Conservation (phyloP, 148 eudicot genomes). For the Gaultheria prostrata region DNA sequence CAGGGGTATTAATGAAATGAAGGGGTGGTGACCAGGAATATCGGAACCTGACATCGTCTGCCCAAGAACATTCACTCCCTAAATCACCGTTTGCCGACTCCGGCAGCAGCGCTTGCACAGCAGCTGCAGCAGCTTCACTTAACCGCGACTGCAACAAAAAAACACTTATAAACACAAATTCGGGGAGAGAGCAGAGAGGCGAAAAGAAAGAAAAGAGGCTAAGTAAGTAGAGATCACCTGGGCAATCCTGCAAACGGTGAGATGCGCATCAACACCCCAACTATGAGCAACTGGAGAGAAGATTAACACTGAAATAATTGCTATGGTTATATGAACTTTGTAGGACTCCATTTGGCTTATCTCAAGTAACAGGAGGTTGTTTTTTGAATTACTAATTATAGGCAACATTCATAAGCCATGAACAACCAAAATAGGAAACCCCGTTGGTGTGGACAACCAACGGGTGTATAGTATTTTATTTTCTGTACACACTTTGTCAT, state of each 20-base stretch:
- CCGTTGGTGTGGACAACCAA: too few relatives aligned
- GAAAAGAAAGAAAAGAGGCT: background rate
- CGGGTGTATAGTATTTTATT: too few relatives aligned
- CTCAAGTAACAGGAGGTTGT: background rate
- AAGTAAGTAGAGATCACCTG: background rate
- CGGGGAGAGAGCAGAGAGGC: background rate
- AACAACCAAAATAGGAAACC: background rate
- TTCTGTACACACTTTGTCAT: too few relatives aligned
- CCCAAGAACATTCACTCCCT: slow-evolving; percentile 53
- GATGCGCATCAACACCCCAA: background rate
- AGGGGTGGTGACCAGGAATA: slow-evolving; percentile 78
- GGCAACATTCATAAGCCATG: background rate
- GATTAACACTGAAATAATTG: background rate
- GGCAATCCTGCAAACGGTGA: background rate
- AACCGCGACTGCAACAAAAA: slow-evolving; percentile 42
- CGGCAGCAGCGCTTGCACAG: slow-evolving; percentile 53
- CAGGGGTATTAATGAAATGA: slow-evolving; percentile 77
- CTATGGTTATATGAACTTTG: background rate
- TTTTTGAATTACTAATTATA: background rate
- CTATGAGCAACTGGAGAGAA: background rate
- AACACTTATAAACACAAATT: background rate
- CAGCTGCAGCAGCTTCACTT: slow-evolving; percentile 54
- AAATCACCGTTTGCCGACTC: slow-evolving; percentile 30
- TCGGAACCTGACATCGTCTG: slow-evolving; percentile 62
- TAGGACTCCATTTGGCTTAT: background rate